Conservation (phyloP, 768 basidiomycete genomes). For the Leucocoprinus birnbaumii region DNA sequence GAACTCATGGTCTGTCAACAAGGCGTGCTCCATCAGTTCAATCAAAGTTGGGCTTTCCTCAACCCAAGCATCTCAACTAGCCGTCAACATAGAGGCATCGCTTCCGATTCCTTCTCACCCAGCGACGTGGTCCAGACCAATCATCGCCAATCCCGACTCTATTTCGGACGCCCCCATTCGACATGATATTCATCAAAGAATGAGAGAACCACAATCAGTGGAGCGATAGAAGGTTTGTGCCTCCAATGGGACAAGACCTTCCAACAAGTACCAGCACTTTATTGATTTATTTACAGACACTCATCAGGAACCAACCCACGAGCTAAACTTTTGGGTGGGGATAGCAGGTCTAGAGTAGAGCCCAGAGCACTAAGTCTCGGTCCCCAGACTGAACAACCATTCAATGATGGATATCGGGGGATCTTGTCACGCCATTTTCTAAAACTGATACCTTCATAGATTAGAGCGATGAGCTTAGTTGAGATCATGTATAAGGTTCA, state of each 20-base stretch:
- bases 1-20: not conserved
- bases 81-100: not conserved
- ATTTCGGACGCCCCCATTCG: not conserved
- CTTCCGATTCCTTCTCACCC: not conserved
- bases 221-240: not conserved
- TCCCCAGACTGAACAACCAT: too few relatives aligned
- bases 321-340: not conserved
- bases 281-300: not conserved
- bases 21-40: not conserved
- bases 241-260: not conserved
- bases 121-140: not conserved
- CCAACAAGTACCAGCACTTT: not conserved
- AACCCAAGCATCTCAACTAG: too few relatives aligned
- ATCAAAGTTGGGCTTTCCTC: not conserved
- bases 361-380: too few relatives aligned
- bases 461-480: too few relatives aligned
- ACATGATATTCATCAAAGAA: conserved; percentile 9
- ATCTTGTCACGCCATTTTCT: too few relatives aligned
- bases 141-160: not conserved
- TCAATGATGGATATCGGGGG: too few relatives aligned
- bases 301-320: not conserved
- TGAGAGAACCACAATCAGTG: not conserved
- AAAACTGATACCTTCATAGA: too few relatives aligned
- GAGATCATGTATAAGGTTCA: too few relatives aligned
- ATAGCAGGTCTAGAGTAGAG: not conserved